Base-by-base conservation (phyloP, 352 stramenopile species). In the Phytophthora sansomeana region DNA sequence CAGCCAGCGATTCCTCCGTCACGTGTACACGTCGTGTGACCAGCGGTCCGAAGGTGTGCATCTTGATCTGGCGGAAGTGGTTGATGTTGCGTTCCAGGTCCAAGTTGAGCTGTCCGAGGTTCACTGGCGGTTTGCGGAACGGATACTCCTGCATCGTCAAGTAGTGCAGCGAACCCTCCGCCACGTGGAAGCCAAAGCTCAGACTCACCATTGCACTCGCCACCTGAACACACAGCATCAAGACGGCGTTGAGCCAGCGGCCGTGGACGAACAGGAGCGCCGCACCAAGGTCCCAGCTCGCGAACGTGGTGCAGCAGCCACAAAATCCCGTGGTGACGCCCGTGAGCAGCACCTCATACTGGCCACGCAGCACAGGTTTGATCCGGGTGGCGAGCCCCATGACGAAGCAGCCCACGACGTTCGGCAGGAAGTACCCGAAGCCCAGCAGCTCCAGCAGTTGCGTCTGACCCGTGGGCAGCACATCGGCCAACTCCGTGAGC, bases 261-360 rank as follows among this genome's bases (percentile, higher is more conserved):
- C 74, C 74, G 41, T 74, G 76, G 50, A 86, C 69, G 44, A 87
- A 89, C 72, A 83, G 75, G 35, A 77, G 65, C 4, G 76, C 76
- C 4, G 71, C 76, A 6, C 67, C 69, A 3, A 91, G 51, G 33
- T 88, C 77, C 82, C 82, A 91, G 26, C 74, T 84, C 29, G 82
- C 74, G 39, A 91, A 91, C 4, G 82, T 89, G 28, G 82, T 91
- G 58, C 80, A 89, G 61, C 69, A 84, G 50, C 82, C 82, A 58
- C 82, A 91, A 32, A 91, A 91, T 10, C 82, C 82, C n/a, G 82
- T 89, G 11, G 78, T 89, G 44, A 91, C 38, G 19, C 79, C 80
- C 9, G 74, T 83, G 17, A 87, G 64, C 32, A 86, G 67, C 51
- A 79, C 72, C 4, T 79, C 69, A 29, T 85, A 86, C 46, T 85